Base-by-base conservation (phyloP, 169 alveolate genomes). In the Neospora caninum region DNA sequence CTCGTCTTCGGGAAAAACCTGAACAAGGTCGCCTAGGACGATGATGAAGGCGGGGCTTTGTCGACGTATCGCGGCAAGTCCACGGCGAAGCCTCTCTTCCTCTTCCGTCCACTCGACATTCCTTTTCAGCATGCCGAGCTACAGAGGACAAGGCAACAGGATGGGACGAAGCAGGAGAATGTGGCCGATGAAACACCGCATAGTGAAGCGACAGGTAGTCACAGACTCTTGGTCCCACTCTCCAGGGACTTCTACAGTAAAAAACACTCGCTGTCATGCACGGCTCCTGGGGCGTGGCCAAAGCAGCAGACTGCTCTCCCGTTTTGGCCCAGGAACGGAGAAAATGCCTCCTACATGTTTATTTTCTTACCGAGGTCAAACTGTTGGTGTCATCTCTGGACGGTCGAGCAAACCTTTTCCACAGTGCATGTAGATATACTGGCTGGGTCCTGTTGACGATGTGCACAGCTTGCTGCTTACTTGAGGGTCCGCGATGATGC, bases 1-100 rank as follows among this genome's bases (percentile, higher is more conserved):
- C 78, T 64, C 78, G 34, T 64, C 34, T 16, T 27, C 22, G 7
- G 84, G 84, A 34, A 73, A 38, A 10, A 27, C 84, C 43, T 73
- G 84, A 9, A 73, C 84, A 4, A 73, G 43, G 45, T 73, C 84
- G 31, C 84, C 84, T 4, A 73, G 84, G 84, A 73, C 84, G 45
- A 73, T 73, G 84, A 73, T 38, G 84, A 73, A 73, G 10, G 41
- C 49, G 22, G 84, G 49, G n/a, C 10, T 36, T 29, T 73, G 41
- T 73, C 34, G 41, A 7, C 25, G 41, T 38, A 73, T n/a, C 49
- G 27, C 84, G 43, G 16, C 84, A 36, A n/a, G 39, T 18, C 49
- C 84, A 6, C 31, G 16, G 10, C 45, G 41, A 13, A 73, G 45
- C 49, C 84, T 25, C 16, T 2, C 45, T 9, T n/a, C 13, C 84